Conservation (phyloP, 2,329 filamentous ascomycete species). For the Ceratocystiopsis sp. region DNA sequence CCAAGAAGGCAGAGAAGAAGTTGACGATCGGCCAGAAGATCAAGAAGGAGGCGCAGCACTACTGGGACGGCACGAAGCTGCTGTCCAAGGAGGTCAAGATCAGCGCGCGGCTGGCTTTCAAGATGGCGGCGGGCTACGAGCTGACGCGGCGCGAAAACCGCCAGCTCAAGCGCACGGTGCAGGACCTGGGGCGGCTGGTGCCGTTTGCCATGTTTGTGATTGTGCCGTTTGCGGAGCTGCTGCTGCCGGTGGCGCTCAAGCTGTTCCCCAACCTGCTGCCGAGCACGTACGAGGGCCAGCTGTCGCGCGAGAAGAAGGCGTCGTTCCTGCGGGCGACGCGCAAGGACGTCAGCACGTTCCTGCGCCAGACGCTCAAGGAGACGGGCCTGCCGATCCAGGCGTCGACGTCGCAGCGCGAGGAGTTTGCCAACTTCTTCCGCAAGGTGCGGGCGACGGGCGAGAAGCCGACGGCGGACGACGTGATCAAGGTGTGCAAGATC, state of each 20-base stretch:
- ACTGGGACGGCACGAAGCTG: conserved; percentile 97
- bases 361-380: conserved; percentile 77
- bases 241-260: conserved; percentile 80
- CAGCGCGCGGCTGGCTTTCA: conserved; percentile 75
- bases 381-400: conserved; percentile 79
- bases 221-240: conserved; percentile 84
- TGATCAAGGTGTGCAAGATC: conserved; percentile 97
- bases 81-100: conserved; percentile 85
- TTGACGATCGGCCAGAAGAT: conserved; percentile 80
- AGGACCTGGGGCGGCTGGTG: conserved; percentile 80
- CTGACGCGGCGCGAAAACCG: conserved; percentile 83
- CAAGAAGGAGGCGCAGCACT: conserved; percentile 85
- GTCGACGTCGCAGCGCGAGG: conserved; percentile 74
- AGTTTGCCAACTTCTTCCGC: conserved; percentile 93
- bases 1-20: conserved; percentile 61
- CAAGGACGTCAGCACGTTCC: conserved; percentile 83
- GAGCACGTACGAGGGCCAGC: conserved; percentile 89
- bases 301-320: conserved; percentile 79
- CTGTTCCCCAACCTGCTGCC: conserved; percentile 95
- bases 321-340: conserved; percentile 64
- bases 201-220: conserved; percentile 96
- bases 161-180: conserved; percentile 82
- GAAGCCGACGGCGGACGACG: conserved; percentile 70
- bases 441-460: conserved; percentile 89
- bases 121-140: conserved; percentile 97